Evolutionary conservation across 345 rosid species (phyloP), one percentile per base, ranked within the genome.

Genomic region (Pistacia vera): DNA sequence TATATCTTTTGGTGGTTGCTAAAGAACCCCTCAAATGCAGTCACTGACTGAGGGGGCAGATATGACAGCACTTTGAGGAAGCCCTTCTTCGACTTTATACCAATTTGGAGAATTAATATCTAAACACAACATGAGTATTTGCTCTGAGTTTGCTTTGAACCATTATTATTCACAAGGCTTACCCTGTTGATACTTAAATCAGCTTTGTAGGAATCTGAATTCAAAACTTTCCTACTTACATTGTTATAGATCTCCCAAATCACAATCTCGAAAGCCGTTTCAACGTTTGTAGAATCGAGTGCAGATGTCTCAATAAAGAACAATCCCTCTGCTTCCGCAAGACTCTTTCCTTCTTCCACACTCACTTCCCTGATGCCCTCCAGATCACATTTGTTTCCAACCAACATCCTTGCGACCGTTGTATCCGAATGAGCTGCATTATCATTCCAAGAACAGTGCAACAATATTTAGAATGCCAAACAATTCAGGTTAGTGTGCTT

Each of bases 331-430:
- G 73, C 60, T 70, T 83, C 86, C 0, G 86, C 86, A 0, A 83
- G 75, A 79, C 83, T 77, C 74, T 70, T 83, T 36, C 81, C 86
- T 74, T 83, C 86, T 66, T 83, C 86, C 13, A 76, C 81, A 44
- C 78, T 83, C n/a, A 79, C 81, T 44, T 79, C 86, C 70, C 86
- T 77, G 59, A 80, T 77, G 52, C 70, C 73, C 66, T 77, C 86
- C 83, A 83, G 60, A 74, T 89, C 71, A 75, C 85, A 70, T 82
- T 88, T 71, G 85, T 89, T 67, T 57, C 92, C 86, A 54, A 83
- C 78, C 18, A 54, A 54, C 57, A 54, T 54, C 18, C 57, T 54
- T 54, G 18, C 57, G 8, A 54, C 57, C 3, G 57, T 54, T 54
- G 57, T 54, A 16, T 54, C 57, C 6, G 57, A 54, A 14, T 54